These are phyloP conservation scores for Fusarium sublunatum DNA, from an alignment of 2,329 filamentous ascomycete species.

Conservation along the genomic window DNA sequence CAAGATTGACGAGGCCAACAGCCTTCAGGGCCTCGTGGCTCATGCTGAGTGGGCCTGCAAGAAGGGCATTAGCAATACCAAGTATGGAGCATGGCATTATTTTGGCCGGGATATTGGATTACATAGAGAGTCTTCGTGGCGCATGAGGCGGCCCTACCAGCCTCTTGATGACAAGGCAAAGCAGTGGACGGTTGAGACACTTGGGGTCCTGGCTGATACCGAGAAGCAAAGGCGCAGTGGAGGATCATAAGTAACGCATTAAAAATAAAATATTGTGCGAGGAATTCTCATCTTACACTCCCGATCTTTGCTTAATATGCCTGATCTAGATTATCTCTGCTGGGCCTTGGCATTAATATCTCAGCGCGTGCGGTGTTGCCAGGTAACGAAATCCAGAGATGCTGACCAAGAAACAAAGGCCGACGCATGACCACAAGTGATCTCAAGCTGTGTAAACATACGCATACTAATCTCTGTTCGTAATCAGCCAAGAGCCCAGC, in stretches of 20 bases:
- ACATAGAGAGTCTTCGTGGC: constrained; percentile 50
- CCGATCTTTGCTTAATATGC: no score
- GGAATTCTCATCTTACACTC: background rate
- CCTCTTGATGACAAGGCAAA: constrained; percentile 52
- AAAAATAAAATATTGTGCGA: background rate
- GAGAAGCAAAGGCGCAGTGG: constrained; percentile 43
- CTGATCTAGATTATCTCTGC: no score
- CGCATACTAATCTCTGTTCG: no score
- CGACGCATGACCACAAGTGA: no score
- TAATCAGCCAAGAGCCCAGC: no score
- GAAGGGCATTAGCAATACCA: constrained; percentile 59
- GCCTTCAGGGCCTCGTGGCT: constrained; percentile 57
- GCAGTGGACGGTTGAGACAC: constrained; percentile 57
- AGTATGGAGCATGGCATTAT: constrained; percentile 59
- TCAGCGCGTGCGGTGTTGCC: no score
- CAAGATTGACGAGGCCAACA: constrained; percentile 51
- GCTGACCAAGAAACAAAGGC: background rate
- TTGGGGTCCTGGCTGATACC: constrained; percentile 51
- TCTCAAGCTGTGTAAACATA: background rate
- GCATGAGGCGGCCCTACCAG: constrained; percentile 58
- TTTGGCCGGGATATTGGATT: constrained; percentile 55
- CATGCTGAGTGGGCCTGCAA: constrained; percentile 64
- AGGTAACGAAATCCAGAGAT: no score
- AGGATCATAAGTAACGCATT: background rate
- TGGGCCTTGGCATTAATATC: no score